phyloP scores from a whole-genome alignment of 1,284 basidiomycete species.

The Wolfiporia cocos region DNA sequence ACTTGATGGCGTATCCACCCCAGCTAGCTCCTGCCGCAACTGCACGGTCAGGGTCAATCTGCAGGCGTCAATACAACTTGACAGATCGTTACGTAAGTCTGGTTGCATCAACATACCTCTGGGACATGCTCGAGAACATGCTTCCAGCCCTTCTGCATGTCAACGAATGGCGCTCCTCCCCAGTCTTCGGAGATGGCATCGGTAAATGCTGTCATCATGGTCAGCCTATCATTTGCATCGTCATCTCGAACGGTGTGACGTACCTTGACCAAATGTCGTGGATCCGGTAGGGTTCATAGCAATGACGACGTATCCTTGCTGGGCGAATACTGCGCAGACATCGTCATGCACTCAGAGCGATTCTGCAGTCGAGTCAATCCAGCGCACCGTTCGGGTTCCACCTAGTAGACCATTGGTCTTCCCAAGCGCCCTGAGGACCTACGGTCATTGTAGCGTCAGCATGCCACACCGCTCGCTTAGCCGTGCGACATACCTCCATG shows the following conservation, averaged over 20 bases:
- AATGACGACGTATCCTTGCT: conserved; percentile 81
- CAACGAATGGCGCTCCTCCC: conserved; percentile 84
- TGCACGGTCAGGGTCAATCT: conserved; percentile 79
- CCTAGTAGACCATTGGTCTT: conserved; percentile 77
- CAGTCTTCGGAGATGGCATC: conserved; percentile 76
- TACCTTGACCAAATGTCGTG: conserved; percentile 83
- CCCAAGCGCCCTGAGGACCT: conserved; percentile 79
- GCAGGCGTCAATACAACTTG: conserved; percentile 2
- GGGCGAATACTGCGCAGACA: conserved; percentile 53
- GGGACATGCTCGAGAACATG: conserved; percentile 64
- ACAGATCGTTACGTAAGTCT: too few relatives aligned
- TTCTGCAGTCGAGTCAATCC: background rate
- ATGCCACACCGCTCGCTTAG: too few relatives aligned
- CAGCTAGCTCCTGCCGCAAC: conserved; percentile 80
- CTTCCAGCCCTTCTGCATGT: conserved; percentile 74
- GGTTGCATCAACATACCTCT: conserved; percentile 60
- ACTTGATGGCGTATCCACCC: conserved; percentile 85
- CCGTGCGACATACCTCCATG: conserved; percentile 57
- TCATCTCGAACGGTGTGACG: too few relatives aligned
- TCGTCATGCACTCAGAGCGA: background rate
- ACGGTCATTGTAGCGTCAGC: too few relatives aligned
- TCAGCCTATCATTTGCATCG: too few relatives aligned
- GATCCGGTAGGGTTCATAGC: conserved; percentile 88
- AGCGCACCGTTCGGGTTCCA: conserved; percentile 80
- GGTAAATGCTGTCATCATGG: conserved; percentile 56